Base-by-base conservation (phyloP, 73 alveolate species). In the Stentor roeselii region DNA sequence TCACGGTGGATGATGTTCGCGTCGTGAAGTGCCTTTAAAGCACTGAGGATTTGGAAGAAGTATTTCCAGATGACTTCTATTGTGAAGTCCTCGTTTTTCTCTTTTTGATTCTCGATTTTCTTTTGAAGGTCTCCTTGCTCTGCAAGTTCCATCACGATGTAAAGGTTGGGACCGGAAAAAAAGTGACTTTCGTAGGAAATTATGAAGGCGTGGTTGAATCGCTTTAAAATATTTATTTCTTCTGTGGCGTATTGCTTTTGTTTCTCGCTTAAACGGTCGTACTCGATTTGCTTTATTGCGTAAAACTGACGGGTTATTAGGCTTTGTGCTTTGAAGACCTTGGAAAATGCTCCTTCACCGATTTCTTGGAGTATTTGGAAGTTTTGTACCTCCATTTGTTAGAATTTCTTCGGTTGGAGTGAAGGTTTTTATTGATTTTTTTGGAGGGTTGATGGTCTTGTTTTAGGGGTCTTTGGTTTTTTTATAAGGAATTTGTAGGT, bases 331-430 rank as follows among this genome's bases (percentile, higher is more conserved):
- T 93, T 84, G 61, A 75, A 93, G 39, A 93, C 98, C 21, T 91
- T 77, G 21, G 98, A 90, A 89, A 89, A 93, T 41, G 97, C 88
- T 1, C 98, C 98, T 90, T 93, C 98, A 0, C 98, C 98, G 86
- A 93, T 42, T 38, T 38, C 41, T 15, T 67, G 38, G 1, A 78
- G n/a, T 3, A 78, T 27, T 38, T 78, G 38, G 39, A 78, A 78
- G 36, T 42, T 21, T 11, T 50, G 6, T 50, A 50, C 6, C 6
- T 6, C 6, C 67, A 50, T 50, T 50, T 50, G 6, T 11, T 50
- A 50, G 67, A 50, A n/a, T n/a, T n/a, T n/a, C n/a, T n/a, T n/a
- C n/a, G n/a, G n/a, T n/a, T n/a, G n/a, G n/a, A n/a, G n/a, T n/a
- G n/a, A n/a, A n/a, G n/a, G n/a, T n/a, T n/a, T n/a, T n/a, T n/a